Percentiles rank a stretch among this genome's conserved stretches.
Evolutionary conservation across 768 basidiomycete genomes (phyloP).

Genomic region (Suillus variegatus): DNA sequence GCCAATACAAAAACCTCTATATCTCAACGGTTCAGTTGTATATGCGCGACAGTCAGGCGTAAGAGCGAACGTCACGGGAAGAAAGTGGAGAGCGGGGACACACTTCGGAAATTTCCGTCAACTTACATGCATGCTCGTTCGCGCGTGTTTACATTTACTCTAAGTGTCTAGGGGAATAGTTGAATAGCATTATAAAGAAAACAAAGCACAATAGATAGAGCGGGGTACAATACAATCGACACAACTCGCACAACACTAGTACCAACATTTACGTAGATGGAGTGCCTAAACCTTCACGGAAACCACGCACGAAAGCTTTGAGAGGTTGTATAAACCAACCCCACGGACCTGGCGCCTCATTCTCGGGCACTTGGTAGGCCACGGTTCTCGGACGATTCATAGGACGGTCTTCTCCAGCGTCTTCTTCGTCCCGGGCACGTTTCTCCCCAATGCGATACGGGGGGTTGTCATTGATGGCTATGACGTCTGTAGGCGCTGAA

Average conservation of each 20-base stretch:
- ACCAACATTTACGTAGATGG: conserved; percentile 20
- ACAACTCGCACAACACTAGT: conserved; percentile 5
- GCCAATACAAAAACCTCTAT: conserved; percentile 14
- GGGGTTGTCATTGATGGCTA: conserved; percentile 33
- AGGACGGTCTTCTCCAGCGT: conserved; percentile 43
- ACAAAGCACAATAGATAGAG: conserved; percentile 16
- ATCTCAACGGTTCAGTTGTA: conserved; percentile 6
- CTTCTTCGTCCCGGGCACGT: conserved; percentile 48
- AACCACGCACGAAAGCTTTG: conserved; percentile 65
- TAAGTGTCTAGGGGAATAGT: neutral
- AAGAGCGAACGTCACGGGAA: conserved; percentile 20
- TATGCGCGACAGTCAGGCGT: conserved; percentile 11
- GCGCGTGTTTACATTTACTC: conserved; percentile 6
- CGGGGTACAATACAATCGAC: neutral
- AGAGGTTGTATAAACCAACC: conserved; percentile 66
- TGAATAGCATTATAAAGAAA: conserved; percentile 10
- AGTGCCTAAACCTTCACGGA: conserved; percentile 55
- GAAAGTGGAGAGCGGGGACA: conserved; percentile 11
- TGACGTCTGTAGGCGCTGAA: conserved; percentile 38
- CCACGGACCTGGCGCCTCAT: conserved; percentile 47
- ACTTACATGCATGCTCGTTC: conserved; percentile 21
- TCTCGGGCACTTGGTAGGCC: conserved; percentile 43
- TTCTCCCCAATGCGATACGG: conserved; percentile 40
- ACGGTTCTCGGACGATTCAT: conserved; percentile 55
- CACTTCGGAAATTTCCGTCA: conserved; percentile 31